Conservation (phyloP, 1,139 yeast species). For the Williopsis jadinii region DNA sequence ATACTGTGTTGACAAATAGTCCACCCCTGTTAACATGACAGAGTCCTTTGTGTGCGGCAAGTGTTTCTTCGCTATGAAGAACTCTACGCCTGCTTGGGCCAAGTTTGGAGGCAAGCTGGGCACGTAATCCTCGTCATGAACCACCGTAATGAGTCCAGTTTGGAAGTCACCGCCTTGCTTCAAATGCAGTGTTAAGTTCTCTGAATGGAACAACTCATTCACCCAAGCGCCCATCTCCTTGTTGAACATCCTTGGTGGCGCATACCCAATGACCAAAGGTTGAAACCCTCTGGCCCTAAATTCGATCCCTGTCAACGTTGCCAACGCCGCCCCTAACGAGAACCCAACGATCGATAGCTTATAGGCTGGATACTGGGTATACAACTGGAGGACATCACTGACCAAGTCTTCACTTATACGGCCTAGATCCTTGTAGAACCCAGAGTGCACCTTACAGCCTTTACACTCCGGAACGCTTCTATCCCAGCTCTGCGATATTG, state of each 20-base stretch:
- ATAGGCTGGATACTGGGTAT: slow-evolving; percentile 28
- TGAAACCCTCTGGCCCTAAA: slow-evolving; percentile 42
- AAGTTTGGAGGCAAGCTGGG: slow-evolving; percentile 52
- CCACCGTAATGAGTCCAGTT: slow-evolving; percentile 41
- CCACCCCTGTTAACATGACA: slow-evolving; percentile 26
- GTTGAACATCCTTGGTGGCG: slow-evolving; percentile 64
- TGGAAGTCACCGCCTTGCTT: slow-evolving; percentile 18
- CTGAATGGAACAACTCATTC: slow-evolving; percentile 39
- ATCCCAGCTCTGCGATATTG: slow-evolving; percentile 5
- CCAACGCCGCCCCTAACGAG: slow-evolving; percentile 69
- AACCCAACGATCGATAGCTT: slow-evolving; percentile 55
- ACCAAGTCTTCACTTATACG: slow-evolving; percentile 23
- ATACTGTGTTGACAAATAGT: not conserved
- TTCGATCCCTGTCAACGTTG: slow-evolving; percentile 57
- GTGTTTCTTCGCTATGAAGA: slow-evolving; percentile 36
- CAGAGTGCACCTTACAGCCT: slow-evolving; percentile 53
- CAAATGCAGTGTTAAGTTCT: slow-evolving; percentile 15
- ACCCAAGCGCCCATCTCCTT: slow-evolving; percentile 41
- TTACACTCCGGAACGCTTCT: slow-evolving; percentile 27
- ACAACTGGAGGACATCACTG: slow-evolving; percentile 9
- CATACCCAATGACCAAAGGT: slow-evolving; percentile 53
- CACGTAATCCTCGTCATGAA: slow-evolving; percentile 51
- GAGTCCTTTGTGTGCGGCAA: slow-evolving; percentile 41
- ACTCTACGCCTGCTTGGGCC: slow-evolving; percentile 45
- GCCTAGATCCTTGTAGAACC: slow-evolving; percentile 39